Conservation (phyloP, 2,329 filamentous ascomycete species). For the Pyricularia sp. region DNA sequence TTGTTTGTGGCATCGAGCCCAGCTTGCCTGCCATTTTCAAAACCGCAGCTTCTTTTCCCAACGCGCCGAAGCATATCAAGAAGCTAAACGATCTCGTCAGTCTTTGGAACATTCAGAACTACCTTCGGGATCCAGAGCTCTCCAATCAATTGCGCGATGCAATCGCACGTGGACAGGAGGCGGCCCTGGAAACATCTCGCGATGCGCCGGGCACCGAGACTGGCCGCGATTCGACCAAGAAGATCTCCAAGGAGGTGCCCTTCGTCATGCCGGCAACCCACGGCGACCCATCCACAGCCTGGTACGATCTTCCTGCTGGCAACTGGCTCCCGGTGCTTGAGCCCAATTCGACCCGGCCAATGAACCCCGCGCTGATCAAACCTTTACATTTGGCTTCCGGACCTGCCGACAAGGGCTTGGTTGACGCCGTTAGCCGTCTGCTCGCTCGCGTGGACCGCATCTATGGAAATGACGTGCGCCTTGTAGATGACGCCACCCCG, state of each 20-base stretch:
- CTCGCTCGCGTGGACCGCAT: constrained; percentile 57
- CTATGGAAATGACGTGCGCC: constrained; percentile 38
- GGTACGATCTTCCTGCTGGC: constrained; percentile 71
- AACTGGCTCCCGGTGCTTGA: constrained; percentile 70
- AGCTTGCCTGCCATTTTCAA: constrained; percentile 50
- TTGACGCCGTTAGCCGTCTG: constrained; percentile 55
- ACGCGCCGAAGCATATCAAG: constrained; percentile 50
- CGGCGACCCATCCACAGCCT: constrained; percentile 59
- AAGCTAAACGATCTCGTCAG: constrained; percentile 53
- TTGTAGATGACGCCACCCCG: constrained; percentile 30
- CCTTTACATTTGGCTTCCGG: constrained; percentile 58
- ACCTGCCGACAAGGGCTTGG: constrained; percentile 52
- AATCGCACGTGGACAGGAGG: constrained; percentile 23
- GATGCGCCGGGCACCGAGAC: neutral
- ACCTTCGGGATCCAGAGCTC: constrained; percentile 38
- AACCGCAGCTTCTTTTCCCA: constrained; percentile 41
- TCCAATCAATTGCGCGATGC: constrained; percentile 46
- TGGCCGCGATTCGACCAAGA: neutral
- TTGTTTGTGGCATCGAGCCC: constrained; percentile 44
- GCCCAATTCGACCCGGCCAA: constrained; percentile 60
- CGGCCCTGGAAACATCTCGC: constrained; percentile 4
- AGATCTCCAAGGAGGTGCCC: constrained; percentile 24
- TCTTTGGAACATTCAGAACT: constrained; percentile 56
- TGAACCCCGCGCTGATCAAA: constrained; percentile 57
- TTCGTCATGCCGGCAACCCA: constrained; percentile 65